Base-by-base conservation (phyloP, 495 filamentous ascomycete species). In the Xylaria nigripes region DNA sequence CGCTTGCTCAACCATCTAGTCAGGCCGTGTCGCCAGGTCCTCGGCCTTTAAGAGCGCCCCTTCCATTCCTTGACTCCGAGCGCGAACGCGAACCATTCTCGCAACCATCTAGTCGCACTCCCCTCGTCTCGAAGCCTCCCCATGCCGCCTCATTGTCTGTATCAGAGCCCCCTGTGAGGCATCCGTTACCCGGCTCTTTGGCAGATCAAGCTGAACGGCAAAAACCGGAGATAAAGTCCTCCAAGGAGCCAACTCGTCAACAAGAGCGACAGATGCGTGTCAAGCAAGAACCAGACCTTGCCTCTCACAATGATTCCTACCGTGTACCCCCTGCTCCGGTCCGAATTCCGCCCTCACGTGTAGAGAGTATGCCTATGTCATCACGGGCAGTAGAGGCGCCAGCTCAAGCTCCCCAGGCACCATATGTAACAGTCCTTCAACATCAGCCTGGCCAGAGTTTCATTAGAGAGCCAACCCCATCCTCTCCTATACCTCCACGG, bases 231-330 rank as follows among this genome's bases (percentile, higher is more conserved):
- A 50, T 47, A 0, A 67, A 64, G 25, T 36, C 55, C 19, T 40
- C 55, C 12, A 65, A 67, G 50, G 60, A 61, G 30, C 58, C 52
- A 21, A 48, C 50, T 36, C 61, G 64, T 13, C 64, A 61, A 41
- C 58, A 61, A 42, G 57, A 62, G n/a, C 65, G 58, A 16, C 65
- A 61, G 18, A 43, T 70, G 45, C 70, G 69, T 16, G 68, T 74
- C 38, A 76, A 76, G 58, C 72, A 74, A 53, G 75, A 77, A 50
- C 71, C 67, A 1, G 73, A 76, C 29, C 56, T 68, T 13, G 49
- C 55, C 18, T 56, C 64, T 40, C 65, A 68, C 19, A 72, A 68
- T 59, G 66, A 68, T 2, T 64, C 60, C 8, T 66, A 61, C 24
- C 22, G 30, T 16, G 61, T 55, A 21, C 56, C 63, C 40, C 65